Evolutionary conservation across 2,329 filamentous ascomycete genomes (phyloP), one percentile per base, ranked within the genome.

Genomic region (Pyrenochaeta sp.): DNA sequence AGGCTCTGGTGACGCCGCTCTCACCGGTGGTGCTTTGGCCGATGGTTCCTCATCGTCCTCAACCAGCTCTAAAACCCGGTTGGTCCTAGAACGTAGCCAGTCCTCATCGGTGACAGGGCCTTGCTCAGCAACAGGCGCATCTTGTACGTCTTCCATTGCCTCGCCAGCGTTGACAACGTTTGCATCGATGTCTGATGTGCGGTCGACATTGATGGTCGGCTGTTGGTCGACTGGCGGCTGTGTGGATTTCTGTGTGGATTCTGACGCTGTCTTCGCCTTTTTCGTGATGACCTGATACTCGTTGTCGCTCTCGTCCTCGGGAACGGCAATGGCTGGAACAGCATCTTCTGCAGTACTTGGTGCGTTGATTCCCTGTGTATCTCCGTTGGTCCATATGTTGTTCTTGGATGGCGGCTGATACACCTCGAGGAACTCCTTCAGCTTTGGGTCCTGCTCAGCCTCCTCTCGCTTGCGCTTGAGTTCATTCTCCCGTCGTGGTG

Each of bases 71-170:
- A 97, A 82, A 43, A 96, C 80, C 66, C 94, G 86, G 77, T 89
- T 97, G 12, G 93, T 98, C 64, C 90, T 87, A 58, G 90, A 94
- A 52, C 94, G 87, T 64, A 97, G 82, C 95, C 95, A 99, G 75
- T 98, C 93, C 56, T 89, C 87, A 77, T 97, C 92, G 18, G 89
- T 88, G 2, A 87, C 81, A 45, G 80, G 79, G 40, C 75, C 74
- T 30, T 70, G 70, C 20, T 73, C 67, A 43, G 70, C 68, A 18
- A 63, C 44, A 36, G 59, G 41, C 30, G 44, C 51, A 17, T 55
- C 56, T 11, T 58, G 49, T 4, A 54, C 42, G 30, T 61, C 60
- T 37, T 67, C 54, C 51, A 63, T 60, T 7, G 39, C 52, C 11
- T 66, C 54, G 10, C 31, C 71, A 50, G 63, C 67, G 52, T 56